A percentile compares a stretch with the other conserved stretches of the same genome.
These are phyloP conservation scores for Rhododendron molle DNA, from an alignment of 148 eudicot genomes.

Conservation along the genomic window DNA sequence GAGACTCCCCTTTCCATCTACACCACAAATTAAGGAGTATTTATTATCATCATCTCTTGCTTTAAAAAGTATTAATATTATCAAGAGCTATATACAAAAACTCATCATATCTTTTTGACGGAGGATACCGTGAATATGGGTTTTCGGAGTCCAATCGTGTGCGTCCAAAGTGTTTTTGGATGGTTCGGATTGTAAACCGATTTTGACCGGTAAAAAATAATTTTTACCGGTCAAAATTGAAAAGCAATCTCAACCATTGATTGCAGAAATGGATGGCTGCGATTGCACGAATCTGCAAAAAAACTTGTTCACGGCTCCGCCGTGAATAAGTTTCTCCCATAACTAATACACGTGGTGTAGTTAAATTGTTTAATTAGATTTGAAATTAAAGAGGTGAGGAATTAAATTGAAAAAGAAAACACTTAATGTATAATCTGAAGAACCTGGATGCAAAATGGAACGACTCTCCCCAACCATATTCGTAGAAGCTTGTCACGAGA, in stretches of 20 bases:
- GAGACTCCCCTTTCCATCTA: slow-evolving; percentile 97
- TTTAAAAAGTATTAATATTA: neutral
- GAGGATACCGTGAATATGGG: too few relatives aligned
- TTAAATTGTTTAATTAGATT: neutral
- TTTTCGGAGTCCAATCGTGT: too few relatives aligned
- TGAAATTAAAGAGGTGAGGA: neutral
- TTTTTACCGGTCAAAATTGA: too few relatives aligned
- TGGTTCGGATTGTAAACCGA: too few relatives aligned
- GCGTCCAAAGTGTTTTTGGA: too few relatives aligned
- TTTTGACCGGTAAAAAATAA: too few relatives aligned
- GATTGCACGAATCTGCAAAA: too few relatives aligned
- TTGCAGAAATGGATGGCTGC: too few relatives aligned
- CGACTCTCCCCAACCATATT: neutral
- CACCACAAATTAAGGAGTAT: neutral
- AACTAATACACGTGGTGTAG: neutral
- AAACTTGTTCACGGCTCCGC: too few relatives aligned
- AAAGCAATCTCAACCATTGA: too few relatives aligned
- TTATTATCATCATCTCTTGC: neutral
- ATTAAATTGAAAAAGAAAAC: neutral
- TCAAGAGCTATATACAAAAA: neutral
- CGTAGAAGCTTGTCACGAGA: slow-evolving; percentile 2
- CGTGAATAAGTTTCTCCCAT: too few relatives aligned
- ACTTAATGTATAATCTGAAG: neutral
- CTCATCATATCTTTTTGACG: neutral
- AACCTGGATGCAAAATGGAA: neutral